Percentiles rank a stretch among this genome's conserved stretches.
Conservation (phyloP, 129 eudicot species). For the Artemisia argyi region DNA sequence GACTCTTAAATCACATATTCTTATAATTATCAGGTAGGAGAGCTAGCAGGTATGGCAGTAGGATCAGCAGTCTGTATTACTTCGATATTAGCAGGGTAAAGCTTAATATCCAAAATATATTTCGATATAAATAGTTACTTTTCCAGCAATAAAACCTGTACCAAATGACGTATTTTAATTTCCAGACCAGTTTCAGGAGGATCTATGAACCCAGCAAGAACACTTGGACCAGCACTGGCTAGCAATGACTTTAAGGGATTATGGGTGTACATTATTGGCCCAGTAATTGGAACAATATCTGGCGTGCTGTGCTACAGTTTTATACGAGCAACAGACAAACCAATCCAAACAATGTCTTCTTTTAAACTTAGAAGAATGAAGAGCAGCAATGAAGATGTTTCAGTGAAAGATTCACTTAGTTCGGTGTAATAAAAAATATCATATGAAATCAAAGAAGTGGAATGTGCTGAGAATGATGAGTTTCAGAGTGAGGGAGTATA, state of each 20-base stretch:
- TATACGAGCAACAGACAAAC: conserved; percentile 49
- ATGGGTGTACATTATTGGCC: conserved; percentile 85
- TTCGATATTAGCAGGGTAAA: no score
- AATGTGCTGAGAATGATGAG: no score
- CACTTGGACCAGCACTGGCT: conserved; percentile 84
- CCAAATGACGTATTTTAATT: not conserved
- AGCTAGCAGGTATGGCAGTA: no score
- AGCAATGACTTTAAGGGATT: conserved; percentile 58
- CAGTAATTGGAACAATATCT: conserved; percentile 57
- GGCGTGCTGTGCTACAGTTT: conserved; percentile 64
- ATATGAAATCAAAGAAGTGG: not conserved
- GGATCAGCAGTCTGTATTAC: no score
- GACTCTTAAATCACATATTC: not conserved
- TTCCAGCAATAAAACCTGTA: no score
- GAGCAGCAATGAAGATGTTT: conserved; percentile 33
- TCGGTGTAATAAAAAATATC: conserved; percentile 22
- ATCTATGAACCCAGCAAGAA: conserved; percentile 19
- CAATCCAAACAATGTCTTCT: conserved; percentile 41
- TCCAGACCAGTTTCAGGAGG: not conserved
- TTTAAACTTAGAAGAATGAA: conserved; percentile 49
- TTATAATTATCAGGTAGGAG: not conserved
- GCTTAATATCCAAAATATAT: no score
- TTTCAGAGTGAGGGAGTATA: no score
- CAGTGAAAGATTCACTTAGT: conserved; percentile 31
- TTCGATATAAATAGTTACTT: no score